These are phyloP conservation scores for Solanum hybrid DNA, from an alignment of 305 asterid genomes.

Conservation along the genomic window DNA sequence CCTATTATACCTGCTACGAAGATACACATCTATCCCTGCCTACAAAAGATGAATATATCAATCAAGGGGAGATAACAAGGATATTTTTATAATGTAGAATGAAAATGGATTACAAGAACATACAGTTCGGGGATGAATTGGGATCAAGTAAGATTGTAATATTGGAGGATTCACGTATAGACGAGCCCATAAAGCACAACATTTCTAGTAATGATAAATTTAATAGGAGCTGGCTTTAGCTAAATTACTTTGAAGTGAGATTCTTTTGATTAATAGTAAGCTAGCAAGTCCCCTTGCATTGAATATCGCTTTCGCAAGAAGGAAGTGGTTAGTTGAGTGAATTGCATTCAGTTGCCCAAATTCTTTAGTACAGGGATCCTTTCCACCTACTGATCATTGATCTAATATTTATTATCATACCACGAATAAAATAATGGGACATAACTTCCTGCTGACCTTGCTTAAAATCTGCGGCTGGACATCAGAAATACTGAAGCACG, in stretches of 20 bases:
- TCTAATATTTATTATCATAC: not conserved
- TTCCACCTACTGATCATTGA: not conserved
- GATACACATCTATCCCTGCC: not conserved
- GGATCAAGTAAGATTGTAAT: not conserved
- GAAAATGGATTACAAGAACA: not conserved
- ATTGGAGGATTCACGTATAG: not conserved
- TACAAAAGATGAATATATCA: not conserved
- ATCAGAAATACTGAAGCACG: conserved; percentile 80
- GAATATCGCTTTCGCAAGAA: not conserved
- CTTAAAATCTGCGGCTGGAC: conserved; percentile 58
- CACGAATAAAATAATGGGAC: not conserved
- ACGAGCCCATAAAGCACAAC: not conserved
- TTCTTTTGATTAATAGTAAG: not conserved
- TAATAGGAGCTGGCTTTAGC: not conserved
- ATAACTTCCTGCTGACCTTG: conserved; percentile 1
- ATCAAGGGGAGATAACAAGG: not conserved
- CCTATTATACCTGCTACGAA: not conserved
- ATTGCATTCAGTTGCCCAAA: conserved; percentile 1
- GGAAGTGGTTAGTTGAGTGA: not conserved
- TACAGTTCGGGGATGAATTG: not conserved
- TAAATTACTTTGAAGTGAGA: not conserved
- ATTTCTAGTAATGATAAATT: not conserved
- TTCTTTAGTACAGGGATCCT: not conserved
- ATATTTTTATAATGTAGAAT: not conserved
- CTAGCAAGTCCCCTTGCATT: not conserved